Evolutionary conservation across 495 filamentous ascomycete genomes (phyloP).

Genomic region (Immersiella caudata): DNA sequence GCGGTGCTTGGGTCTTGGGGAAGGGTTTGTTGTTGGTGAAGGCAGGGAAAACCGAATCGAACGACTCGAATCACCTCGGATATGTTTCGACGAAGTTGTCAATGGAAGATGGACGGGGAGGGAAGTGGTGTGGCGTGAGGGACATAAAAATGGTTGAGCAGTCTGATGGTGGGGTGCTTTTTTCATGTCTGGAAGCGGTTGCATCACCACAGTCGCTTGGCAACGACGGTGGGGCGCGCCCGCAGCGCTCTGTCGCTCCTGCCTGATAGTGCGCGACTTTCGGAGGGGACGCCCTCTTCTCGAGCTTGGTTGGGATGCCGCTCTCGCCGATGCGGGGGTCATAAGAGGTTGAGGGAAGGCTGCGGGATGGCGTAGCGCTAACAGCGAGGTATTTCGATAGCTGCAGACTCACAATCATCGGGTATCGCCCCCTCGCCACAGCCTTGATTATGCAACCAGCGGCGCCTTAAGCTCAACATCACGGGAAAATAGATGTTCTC

Average conservation of each 20-base stretch:
- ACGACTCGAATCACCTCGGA: constrained; percentile 1
- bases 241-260: constrained; percentile 4
- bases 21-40: background rate
- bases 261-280: constrained; percentile 35
- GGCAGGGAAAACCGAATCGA: background rate
- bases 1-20: constrained; percentile 1
- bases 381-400: background rate
- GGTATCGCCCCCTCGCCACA: background rate
- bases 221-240: constrained; percentile 1
- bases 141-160: constrained; percentile 40
- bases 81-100: constrained; percentile 13
- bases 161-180: constrained; percentile 35
- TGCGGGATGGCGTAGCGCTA: background rate
- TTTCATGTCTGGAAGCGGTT: constrained; percentile 22
- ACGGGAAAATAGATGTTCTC: background rate
- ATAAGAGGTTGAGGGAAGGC: background rate
- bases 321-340: background rate
- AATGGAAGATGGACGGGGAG: constrained; percentile 20
- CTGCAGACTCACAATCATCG: background rate
- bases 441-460: background rate
- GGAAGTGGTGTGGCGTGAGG: constrained; percentile 38
- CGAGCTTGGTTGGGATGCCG: background rate
- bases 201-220: constrained; percentile 29
- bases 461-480: background rate
- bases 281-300: background rate